Evolutionary conservation across 257 asterid species (phyloP).

Genomic region (Sherardia arvensis): DNA sequence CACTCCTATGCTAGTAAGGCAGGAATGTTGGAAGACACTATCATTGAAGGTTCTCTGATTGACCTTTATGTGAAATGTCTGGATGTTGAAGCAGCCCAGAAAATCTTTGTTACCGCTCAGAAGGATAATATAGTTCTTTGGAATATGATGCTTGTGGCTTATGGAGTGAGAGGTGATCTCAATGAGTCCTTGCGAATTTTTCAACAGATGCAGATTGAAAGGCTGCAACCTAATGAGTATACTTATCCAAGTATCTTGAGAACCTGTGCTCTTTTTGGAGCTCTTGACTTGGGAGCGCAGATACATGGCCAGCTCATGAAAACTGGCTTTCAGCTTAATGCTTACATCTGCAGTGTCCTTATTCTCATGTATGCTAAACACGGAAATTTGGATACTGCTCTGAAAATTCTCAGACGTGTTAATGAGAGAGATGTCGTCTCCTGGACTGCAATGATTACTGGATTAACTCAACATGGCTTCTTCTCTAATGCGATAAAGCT

Average conservation of each 20-base stretch:
- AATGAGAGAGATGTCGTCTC: conserved; percentile 67
- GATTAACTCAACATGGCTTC: conserved; percentile 57
- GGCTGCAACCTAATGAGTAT: conserved; percentile 70
- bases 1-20: conserved; percentile 63
- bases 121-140: conserved; percentile 66
- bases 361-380: conserved; percentile 81
- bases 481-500: conserved; percentile 56
- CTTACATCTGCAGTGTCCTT: conserved; percentile 75
- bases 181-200: conserved; percentile 45
- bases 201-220: conserved; percentile 43
- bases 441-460: conserved; percentile 86
- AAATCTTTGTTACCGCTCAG: conserved; percentile 40
- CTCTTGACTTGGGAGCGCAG: conserved; percentile 69
- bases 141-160: conserved; percentile 89
- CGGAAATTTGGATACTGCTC: conserved; percentile 53
- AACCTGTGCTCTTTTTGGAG: conserved; percentile 70
- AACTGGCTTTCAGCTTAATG: conserved; percentile 66
- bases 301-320: conserved; percentile 65
- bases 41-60: conserved; percentile 76
- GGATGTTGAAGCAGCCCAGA: conserved; percentile 56
- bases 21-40: conserved; percentile 63
- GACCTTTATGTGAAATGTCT: conserved; percentile 78
- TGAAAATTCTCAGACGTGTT: conserved; percentile 55
- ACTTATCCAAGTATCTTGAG: conserved; percentile 77
- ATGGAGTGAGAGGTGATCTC: conserved; percentile 71